Percentiles rank a stretch among this genome's conserved stretches.
phyloP scores from a whole-genome alignment of 2,329 filamentous ascomycete species.

The Verticillium albo-atrum region DNA sequence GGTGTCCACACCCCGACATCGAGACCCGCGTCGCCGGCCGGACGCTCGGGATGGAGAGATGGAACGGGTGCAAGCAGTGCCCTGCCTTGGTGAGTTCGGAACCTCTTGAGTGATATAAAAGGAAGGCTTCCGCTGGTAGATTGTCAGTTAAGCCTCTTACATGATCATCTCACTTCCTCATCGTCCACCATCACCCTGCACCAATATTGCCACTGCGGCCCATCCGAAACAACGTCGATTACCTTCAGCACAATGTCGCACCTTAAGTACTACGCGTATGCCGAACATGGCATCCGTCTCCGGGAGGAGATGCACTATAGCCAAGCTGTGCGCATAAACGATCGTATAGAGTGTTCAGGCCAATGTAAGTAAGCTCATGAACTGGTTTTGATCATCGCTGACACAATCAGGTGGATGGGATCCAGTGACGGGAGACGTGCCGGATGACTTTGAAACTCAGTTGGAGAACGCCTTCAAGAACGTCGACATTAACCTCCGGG shows the following conservation, averaged over 20 bases:
- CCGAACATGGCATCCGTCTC: slow-evolving; percentile 27
- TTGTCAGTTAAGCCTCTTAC: too few relatives aligned
- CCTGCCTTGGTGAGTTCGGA: background rate
- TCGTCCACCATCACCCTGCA: background rate
- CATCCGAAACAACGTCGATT: background rate
- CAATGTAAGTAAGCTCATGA: slow-evolving; percentile 19
- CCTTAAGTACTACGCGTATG: slow-evolving; percentile 32
- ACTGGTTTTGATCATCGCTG: background rate
- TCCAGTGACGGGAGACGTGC: slow-evolving; percentile 12
- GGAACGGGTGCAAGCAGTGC: background rate
- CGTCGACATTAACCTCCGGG: slow-evolving; percentile 35
- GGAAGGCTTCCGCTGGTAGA: too few relatives aligned
- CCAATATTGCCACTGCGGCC: background rate
- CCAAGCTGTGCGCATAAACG: slow-evolving; percentile 33
- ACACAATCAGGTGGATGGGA: slow-evolving; percentile 7
- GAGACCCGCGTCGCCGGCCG: background rate
- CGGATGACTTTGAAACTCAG: slow-evolving; percentile 25
- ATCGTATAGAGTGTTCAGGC: slow-evolving; percentile 30
- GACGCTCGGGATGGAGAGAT: background rate
- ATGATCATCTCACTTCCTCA: too few relatives aligned
- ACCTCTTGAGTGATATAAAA: too few relatives aligned
- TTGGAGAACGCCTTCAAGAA: slow-evolving; percentile 42
- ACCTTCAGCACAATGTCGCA: slow-evolving; percentile 23
- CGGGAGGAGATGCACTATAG: slow-evolving; percentile 26
- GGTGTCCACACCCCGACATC: background rate